Evolutionary conservation across 768 basidiomycete species (phyloP).

Genomic region (Agaricus bisporus): DNA sequence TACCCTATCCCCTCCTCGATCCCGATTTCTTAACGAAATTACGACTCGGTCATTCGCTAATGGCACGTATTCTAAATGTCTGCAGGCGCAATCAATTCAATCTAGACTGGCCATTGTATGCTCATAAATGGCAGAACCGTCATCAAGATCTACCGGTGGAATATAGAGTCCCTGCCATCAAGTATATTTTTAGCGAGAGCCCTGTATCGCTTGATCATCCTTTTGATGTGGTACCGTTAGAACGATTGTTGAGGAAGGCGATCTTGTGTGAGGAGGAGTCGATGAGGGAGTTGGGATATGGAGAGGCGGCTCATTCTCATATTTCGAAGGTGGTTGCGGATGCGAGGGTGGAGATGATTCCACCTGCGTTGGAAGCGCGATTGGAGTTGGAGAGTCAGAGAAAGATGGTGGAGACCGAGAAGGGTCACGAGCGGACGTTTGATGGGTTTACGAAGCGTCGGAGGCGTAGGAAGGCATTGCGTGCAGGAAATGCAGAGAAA

Average conservation of each 20-base stretch:
- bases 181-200: slow-evolving; percentile 14
- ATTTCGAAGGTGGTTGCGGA: background rate
- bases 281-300: background rate
- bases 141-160: background rate
- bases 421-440: too few species aligned
- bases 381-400: background rate
- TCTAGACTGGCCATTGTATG: background rate
- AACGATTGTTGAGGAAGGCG: slow-evolving; percentile 17
- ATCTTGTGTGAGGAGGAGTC: slow-evolving; percentile 2
- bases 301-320: background rate
- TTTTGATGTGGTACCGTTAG: slow-evolving; percentile 14
- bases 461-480: too few species aligned
- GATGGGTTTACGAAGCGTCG: too few species aligned
- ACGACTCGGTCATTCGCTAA: background rate
- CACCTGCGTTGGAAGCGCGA: background rate
- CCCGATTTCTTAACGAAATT: background rate
- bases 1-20: slow-evolving; percentile 5
- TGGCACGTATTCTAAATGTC: background rate
- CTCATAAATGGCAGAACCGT: background rate
- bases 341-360: background rate
- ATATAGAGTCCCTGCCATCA: slow-evolving; percentile 14
- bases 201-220: slow-evolving; percentile 9
- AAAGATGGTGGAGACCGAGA: too few species aligned
- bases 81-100: background rate
- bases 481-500: too few species aligned